Evolutionary conservation across 768 basidiomycete genomes (phyloP), one percentile per base, ranked within the genome.

Genomic region (Boletus tomentosulus): DNA sequence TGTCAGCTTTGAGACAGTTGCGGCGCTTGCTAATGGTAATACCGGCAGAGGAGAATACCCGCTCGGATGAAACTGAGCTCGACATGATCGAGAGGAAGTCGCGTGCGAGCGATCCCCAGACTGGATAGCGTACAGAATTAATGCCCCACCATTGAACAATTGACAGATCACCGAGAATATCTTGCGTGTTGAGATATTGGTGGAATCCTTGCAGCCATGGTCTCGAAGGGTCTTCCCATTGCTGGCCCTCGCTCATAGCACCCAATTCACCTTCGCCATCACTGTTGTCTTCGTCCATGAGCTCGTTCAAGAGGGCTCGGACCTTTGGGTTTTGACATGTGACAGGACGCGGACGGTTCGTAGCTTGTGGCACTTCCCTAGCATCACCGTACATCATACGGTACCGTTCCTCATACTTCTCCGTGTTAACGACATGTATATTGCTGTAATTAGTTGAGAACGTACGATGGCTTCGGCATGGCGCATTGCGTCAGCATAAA

Each of bases 191-290:
- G 53, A 57, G 53, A 33, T 57, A 57, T 27, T 54, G 16, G 19
- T 57, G 53, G 34, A 57, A 57, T 7, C 48, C 53, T 22, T 57
- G 53, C 0, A 50, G 53, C 53, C 56, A 57, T 1, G 39, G 56
- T 8, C 8, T 0, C 24, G 37, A 25, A 15, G 47, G 48, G 41
- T 57, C 43, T 4, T 27, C 28, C 15, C 25, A 38, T 31, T 15
- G 27, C 33, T 19, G 33, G 34, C 9, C 45, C 28, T 15, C 9
- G 43, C 42, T 15, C 2, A 27, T 41, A 3, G 3, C 3, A 5
- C 9, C 37, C 15, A 27, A 27, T 35, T 55, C 25, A 6, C 31
- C 7, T n/a, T 52, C 22, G 3, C n/a, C 3, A 8, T 57, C 28
- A 3, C 30, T 9, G 13, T 57, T 25, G 25, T 41, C 48, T 0